Evolutionary conservation across 495 filamentous ascomycete genomes (phyloP).

Genomic region (Talaromyces thailandensis): DNA sequence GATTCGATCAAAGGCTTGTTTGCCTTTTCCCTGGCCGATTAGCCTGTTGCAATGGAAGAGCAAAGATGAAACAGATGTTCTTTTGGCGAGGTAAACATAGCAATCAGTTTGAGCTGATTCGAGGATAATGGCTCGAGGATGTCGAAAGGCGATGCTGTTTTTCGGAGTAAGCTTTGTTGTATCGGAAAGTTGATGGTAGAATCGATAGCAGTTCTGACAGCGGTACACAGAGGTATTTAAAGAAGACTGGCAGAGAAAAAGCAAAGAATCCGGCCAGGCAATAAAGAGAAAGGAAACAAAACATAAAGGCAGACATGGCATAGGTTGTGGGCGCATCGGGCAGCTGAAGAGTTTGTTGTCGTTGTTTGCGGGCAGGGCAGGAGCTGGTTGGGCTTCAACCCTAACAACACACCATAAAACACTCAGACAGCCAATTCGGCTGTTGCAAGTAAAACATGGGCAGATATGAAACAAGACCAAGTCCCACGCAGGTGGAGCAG

Average conservation of each 20-base stretch:
- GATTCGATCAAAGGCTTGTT: neutral
- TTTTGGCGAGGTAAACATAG: neutral
- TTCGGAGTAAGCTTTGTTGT: neutral
- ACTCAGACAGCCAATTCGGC: neutral
- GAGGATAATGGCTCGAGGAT: neutral
- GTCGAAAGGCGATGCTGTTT: neutral
- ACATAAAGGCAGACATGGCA: neutral
- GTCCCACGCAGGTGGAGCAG: neutral
- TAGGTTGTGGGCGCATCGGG: neutral
- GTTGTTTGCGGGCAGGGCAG: neutral
- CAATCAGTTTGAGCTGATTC: neutral
- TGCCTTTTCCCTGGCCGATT: neutral
- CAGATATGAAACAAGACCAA: neutral
- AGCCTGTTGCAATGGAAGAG: neutral
- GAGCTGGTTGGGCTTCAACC: conserved; percentile 3
- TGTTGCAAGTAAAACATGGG: neutral
- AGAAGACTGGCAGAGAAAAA: neutral
- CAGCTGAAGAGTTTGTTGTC: neutral
- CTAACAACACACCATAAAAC: neutral
- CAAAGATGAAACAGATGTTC: neutral
- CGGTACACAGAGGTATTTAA: neutral
- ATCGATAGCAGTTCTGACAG: neutral
- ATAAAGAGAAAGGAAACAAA: neutral
- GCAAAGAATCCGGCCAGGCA: neutral
- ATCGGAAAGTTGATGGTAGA: neutral